Evolutionary conservation across 2,329 filamentous ascomycete species (phyloP).

Genomic region (Colletotrichum sp.): DNA sequence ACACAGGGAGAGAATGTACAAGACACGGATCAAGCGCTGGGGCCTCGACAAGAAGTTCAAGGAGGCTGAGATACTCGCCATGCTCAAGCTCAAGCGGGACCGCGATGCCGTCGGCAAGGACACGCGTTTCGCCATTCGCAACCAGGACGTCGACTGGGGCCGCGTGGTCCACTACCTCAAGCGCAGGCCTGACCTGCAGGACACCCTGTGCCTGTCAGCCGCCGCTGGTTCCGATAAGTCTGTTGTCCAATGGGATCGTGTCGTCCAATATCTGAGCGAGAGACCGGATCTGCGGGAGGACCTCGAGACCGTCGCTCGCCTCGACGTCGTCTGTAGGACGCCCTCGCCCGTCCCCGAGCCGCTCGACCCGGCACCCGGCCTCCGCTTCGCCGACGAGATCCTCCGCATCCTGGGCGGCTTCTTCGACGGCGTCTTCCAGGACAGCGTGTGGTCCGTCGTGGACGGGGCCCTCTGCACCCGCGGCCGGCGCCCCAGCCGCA

Average conservation of each 20-base stretch:
- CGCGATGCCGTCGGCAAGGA: background rate
- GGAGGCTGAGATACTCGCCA: background rate
- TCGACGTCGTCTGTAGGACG: background rate
- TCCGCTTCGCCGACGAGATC: background rate
- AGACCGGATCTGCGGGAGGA: background rate
- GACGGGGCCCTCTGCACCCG: background rate
- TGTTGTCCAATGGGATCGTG: background rate
- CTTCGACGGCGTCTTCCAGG: background rate
- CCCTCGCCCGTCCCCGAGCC: background rate
- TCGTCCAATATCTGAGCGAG: background rate
- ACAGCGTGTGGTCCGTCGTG: background rate
- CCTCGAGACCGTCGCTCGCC: background rate
- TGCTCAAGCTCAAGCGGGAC: background rate
- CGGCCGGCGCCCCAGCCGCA: background rate
- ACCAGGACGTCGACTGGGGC: background rate
- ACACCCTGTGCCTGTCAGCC: background rate
- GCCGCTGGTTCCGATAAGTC: background rate
- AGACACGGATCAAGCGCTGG: background rate
- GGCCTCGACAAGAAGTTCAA: slow-evolving; percentile 6
- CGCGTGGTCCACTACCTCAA: background rate
- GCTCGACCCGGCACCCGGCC: accelerated
- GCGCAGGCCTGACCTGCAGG: background rate
- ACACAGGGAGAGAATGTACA: background rate
- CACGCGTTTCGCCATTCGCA: background rate
- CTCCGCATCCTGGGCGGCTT: background rate